Evolutionary conservation across 345 rosid genomes (phyloP).

Genomic region (Gossypium longicalyx): DNA sequence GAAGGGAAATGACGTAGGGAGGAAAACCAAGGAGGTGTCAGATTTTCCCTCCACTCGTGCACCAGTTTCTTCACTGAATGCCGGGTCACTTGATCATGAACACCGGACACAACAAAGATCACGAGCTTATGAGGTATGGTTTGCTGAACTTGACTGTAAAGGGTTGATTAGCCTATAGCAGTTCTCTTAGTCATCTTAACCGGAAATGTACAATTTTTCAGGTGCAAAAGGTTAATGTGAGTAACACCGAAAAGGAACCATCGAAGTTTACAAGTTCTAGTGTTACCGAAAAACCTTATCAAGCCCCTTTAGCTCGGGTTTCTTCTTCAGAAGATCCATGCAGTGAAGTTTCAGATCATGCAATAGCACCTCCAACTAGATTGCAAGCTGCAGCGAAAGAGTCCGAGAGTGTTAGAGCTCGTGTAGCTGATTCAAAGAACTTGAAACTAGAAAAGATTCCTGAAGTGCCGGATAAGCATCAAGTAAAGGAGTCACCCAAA

Average conservation of each 20-base stretch:
- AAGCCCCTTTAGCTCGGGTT: conserved; percentile 68
- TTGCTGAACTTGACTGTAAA: conserved; percentile 16
- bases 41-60: conserved; percentile 32
- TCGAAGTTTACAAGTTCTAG: conserved; percentile 34
- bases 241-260: conserved; percentile 34
- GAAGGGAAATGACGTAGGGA: conserved; percentile 22
- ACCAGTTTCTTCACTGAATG: conserved; percentile 26
- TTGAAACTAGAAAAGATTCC: conserved; percentile 52
- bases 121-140: conserved; percentile 34
- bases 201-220: conserved; percentile 25
- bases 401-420: conserved; percentile 41
- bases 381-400: conserved; percentile 26
- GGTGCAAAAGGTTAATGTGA: conserved; percentile 39
- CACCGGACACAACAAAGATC: conserved; percentile 30
- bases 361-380: conserved; percentile 50
- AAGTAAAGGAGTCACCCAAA: conserved; percentile 58
- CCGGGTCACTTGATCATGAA: conserved; percentile 33
- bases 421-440: conserved; percentile 33
- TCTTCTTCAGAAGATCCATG: conserved; percentile 75
- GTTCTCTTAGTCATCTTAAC: neutral
- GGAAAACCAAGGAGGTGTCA: conserved; percentile 27
- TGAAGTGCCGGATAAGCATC: conserved; percentile 55
- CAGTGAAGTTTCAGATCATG: conserved; percentile 45
- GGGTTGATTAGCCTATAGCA: neutral
- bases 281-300: conserved; percentile 48